These are phyloP conservation scores for Oryza meridionalis DNA, from an alignment of 176 grass and related monocot species.

Conservation along the genomic window DNA sequence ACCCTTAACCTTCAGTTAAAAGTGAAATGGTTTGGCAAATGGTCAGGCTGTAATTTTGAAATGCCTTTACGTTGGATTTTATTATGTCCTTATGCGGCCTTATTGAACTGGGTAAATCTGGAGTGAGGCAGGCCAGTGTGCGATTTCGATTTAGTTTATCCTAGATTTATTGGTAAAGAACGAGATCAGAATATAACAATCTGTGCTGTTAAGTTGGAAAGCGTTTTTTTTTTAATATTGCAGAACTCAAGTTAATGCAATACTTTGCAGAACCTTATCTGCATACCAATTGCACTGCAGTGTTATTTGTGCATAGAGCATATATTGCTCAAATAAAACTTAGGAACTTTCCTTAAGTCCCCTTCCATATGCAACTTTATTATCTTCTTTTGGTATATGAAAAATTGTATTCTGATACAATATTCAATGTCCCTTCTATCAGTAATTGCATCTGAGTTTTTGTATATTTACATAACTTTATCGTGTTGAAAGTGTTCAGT, in stretches of 20 bases:
- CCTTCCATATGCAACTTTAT: background rate
- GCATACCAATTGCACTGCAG: background rate
- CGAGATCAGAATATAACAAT: background rate
- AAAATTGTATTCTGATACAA: background rate
- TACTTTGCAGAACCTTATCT: background rate
- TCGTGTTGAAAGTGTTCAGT: background rate
- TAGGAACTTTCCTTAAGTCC: background rate
- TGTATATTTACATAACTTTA: background rate
- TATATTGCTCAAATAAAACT: background rate
- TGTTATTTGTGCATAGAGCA: background rate
- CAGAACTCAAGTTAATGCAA: background rate
- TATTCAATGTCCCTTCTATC: conserved; percentile 1
- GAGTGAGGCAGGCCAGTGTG: background rate
- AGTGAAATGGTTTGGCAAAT: conserved; percentile 22
- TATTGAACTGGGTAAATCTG: background rate
- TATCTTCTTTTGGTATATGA: background rate
- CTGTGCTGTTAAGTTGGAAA: background rate
- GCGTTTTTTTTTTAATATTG: background rate
- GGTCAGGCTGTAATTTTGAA: background rate
- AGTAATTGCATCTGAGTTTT: background rate
- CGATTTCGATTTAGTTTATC: background rate
- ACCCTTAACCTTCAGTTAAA: conserved; percentile 16
- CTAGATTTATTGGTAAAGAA: background rate
- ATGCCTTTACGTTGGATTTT: background rate
- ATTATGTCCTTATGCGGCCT: background rate